Conservation (phyloP, 2,329 filamentous ascomycete genomes). For the Beauveria australis region DNA sequence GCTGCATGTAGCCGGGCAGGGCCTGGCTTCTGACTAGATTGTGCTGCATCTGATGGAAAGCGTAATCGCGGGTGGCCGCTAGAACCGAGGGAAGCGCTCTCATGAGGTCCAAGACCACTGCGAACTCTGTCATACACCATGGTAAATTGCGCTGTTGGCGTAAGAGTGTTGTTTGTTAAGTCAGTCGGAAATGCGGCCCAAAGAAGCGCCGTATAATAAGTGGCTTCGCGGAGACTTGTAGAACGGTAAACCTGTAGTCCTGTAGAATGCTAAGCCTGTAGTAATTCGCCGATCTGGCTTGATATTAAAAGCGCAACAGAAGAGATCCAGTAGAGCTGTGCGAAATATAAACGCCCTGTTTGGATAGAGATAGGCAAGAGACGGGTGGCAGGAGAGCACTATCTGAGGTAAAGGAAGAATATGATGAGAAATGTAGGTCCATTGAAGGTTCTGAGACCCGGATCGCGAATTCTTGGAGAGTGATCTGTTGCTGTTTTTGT, state of each 20-base stretch:
- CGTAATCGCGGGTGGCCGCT: neutral
- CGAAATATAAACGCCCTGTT: neutral
- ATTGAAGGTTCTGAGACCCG: neutral
- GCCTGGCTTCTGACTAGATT: neutral
- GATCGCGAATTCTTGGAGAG: neutral
- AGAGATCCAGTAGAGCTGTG: neutral
- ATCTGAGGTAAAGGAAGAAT: too few relatives aligned
- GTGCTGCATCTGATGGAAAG: neutral
- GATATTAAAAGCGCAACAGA: neutral
- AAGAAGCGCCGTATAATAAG: neutral
- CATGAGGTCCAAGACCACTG: neutral
- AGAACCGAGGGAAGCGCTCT: neutral
- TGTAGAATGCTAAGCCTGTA: neutral
- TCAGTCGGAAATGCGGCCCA: neutral
- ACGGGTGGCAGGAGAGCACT: neutral
- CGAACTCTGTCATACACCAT: slow-evolving; percentile 3
- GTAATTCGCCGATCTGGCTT: neutral
- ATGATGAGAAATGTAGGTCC: neutral
- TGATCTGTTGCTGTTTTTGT: neutral
- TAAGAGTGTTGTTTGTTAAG: neutral
- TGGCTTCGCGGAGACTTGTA: neutral
- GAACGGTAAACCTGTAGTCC: neutral
- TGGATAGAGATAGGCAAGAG: neutral
- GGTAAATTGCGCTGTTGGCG: neutral
- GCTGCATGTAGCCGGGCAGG: neutral